These are phyloP conservation scores for Plenodomus biglobosus DNA, from an alignment of 2,329 filamentous ascomycete species.

Conservation along the genomic window DNA sequence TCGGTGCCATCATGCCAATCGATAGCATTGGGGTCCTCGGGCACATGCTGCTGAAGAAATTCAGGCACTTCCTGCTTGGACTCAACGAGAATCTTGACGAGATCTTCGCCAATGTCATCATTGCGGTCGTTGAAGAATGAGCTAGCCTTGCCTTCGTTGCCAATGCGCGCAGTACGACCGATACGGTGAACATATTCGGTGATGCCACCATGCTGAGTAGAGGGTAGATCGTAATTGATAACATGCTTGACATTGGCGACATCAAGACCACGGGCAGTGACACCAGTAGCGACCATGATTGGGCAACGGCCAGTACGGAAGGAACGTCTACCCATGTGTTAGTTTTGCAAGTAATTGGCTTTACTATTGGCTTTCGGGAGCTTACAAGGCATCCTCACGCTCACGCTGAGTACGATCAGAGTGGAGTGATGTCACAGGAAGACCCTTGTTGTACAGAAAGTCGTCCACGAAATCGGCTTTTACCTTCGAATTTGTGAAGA, in stretches of 20 bases:
- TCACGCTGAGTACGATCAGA: constrained; percentile 83
- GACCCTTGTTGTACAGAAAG: constrained; percentile 73
- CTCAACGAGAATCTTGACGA: constrained; percentile 82
- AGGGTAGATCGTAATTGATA: constrained; percentile 89
- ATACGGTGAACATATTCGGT: constrained; percentile 94
- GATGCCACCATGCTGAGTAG: constrained; percentile 75
- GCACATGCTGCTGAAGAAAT: constrained; percentile 69
- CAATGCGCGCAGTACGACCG: constrained; percentile 92
- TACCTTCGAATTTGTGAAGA: constrained; percentile 85
- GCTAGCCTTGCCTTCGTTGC: constrained; percentile 79
- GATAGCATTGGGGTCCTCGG: constrained; percentile 56
- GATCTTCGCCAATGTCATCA: constrained; percentile 67
- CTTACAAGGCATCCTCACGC: constrained; percentile 83
- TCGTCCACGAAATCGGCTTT: constrained; percentile 85
- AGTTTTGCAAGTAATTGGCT: constrained; percentile 65
- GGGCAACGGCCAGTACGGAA: constrained; percentile 76
- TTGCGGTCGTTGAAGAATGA: constrained; percentile 86
- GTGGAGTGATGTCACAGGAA: constrained; percentile 89
- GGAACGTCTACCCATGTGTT: constrained; percentile 56
- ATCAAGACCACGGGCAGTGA: constrained; percentile 86
- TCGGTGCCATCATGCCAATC: constrained; percentile 57
- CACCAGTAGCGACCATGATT: constrained; percentile 81
- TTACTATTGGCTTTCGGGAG: too few relatives aligned
- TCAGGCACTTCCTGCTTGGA: constrained; percentile 77
- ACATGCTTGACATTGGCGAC: constrained; percentile 85